These are phyloP conservation scores for Neofusicoccum kwambonambiense DNA, from an alignment of 2,329 filamentous ascomycete genomes.

Conservation along the genomic window DNA sequence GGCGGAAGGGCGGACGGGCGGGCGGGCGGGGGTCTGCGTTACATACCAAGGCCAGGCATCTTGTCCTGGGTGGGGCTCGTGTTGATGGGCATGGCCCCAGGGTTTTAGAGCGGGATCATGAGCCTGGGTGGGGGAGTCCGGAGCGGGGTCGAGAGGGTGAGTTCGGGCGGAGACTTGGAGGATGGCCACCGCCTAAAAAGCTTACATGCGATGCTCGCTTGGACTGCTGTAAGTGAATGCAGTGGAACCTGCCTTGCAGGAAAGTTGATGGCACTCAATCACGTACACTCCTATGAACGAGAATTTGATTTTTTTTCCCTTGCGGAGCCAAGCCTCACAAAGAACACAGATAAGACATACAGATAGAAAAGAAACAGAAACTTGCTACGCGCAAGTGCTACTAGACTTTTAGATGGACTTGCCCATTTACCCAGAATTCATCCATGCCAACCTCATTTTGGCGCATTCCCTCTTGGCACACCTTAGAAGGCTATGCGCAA, in stretches of 20 bases:
- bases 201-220: not conserved
- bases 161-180: not conserved
- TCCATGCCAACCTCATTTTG: too few relatives aligned
- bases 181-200: not conserved
- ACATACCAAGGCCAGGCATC: not conserved
- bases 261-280: too few relatives aligned
- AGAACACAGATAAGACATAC: too few relatives aligned
- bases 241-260: not conserved
- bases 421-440: too few relatives aligned
- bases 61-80: not conserved
- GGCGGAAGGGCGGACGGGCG: not conserved
- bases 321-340: too few relatives aligned
- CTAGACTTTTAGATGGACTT: too few relatives aligned
- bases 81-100: not conserved
- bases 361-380: too few relatives aligned
- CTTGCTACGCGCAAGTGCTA: too few relatives aligned
- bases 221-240: slow-evolving; percentile 35
- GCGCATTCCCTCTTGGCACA: too few relatives aligned
- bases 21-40: not conserved
- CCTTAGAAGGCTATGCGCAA: too few relatives aligned
- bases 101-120: not conserved
- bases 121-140: not conserved
- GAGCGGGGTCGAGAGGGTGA: not conserved
- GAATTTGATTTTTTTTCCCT: too few relatives aligned
- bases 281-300: too few relatives aligned